Evolutionary conservation across 106 monocot species (phyloP), one percentile per base, ranked within the genome.

Genomic region (Allium sativum): DNA sequence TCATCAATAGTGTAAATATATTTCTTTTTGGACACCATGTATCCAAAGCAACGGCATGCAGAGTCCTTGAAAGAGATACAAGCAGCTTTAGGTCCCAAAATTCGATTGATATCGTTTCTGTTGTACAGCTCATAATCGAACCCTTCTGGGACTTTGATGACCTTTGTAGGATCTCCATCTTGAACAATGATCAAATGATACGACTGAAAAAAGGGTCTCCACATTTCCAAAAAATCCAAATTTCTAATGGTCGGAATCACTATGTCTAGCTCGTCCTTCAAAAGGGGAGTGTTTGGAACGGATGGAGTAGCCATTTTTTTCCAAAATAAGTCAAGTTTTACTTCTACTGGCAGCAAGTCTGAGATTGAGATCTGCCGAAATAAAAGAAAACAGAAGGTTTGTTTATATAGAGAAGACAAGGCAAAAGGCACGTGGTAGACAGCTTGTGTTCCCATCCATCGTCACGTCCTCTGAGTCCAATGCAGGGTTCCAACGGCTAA

Each of bases 121-220:
- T 84, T 84, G 79, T 84, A 76, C 70, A 84, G 76, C 70, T 84
- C 79, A 70, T 84, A 84, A 46, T 84, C 84, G 66, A 79, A 84
- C 0, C 84, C 84, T n/a, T 84, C 84, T 1, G 84, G 84, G 16
- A 84, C 84, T 9, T 47, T 50, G 76, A 84, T 84, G 41, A 52
- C 70, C 79, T 70, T 84, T 16, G 76, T 53, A 9, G 84, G 84
- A 47, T 84, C 84, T 1, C 84, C 84, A 58, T 84, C 84, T 67
- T 84, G 84, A 46, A 84, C 76, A 58, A 84, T 84, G 79, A 84
- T 84, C 12, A 83, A 68, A 58, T 83, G 83, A 69, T 83, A 83
- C 8, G 74, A 65, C 72, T 78, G 72, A 68, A 83, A 78, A 69
- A 74, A 83, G 0, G 83, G 78, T 64, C 83, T 62, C 83, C 83